Conservation (phyloP, 257 asterid species). For the Linaria vulgaris region DNA sequence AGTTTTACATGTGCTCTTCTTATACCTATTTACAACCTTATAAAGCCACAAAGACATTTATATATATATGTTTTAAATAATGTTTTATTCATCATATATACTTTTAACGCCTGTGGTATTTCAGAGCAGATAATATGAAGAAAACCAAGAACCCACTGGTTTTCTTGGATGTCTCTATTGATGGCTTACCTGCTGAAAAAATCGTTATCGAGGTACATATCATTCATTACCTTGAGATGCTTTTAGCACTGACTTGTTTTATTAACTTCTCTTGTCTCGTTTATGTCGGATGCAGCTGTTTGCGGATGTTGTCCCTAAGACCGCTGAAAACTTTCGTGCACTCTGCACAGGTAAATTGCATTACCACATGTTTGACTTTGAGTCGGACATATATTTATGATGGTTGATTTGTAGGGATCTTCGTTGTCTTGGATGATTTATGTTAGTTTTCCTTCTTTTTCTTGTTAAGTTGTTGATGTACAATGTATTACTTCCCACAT, state of each 20-base stretch:
- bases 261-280: slow-evolving; percentile 22
- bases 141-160: slow-evolving; percentile 69
- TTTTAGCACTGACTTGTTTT: background rate
- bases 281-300: slow-evolving; percentile 59
- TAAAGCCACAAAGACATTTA: too few species aligned
- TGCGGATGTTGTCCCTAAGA: slow-evolving; percentile 90
- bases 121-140: slow-evolving; percentile 48
- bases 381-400: slow-evolving; percentile 7
- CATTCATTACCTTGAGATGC: slow-evolving; percentile 11
- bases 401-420: background rate
- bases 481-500: background rate
- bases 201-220: slow-evolving; percentile 70
- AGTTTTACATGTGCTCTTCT: background rate
- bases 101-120: slow-evolving; percentile 16
- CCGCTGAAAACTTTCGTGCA: slow-evolving; percentile 96
- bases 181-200: slow-evolving; percentile 64
- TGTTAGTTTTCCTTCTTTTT: background rate
- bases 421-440: slow-evolving; percentile 15
- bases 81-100: background rate
- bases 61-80: too few species aligned
- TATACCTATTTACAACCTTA: slow-evolving; percentile 22
- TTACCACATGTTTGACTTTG: slow-evolving; percentile 4
- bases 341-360: slow-evolving; percentile 82
- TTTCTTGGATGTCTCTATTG: slow-evolving; percentile 75
- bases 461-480: slow-evolving; percentile 2